A percentile compares a stretch with the other conserved stretches of the same genome.
Conservation (phyloP, 148 eudicot species). For the Cornus florida region DNA sequence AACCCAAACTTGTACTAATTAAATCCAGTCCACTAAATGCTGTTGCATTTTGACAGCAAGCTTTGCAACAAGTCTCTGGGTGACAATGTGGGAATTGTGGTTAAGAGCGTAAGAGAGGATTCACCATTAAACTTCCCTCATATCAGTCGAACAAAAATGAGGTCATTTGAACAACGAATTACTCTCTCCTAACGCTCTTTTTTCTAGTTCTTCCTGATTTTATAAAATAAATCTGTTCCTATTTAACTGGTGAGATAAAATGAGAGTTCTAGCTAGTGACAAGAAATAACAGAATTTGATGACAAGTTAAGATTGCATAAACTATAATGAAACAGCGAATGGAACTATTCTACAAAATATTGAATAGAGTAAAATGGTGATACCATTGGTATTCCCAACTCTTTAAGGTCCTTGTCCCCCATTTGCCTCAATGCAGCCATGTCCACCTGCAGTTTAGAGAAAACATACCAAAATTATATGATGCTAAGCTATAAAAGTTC, state of each 20-base stretch:
- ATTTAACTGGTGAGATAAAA: neutral
- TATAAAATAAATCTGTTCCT: neutral
- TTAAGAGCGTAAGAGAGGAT: no score
- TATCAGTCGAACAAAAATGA: neutral
- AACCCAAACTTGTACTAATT: neutral
- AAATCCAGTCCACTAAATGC: neutral
- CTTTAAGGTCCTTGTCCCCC: conserved; percentile 42
- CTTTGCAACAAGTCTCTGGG: neutral
- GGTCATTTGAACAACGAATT: neutral
- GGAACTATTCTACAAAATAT: neutral
- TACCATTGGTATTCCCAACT: conserved; percentile 46
- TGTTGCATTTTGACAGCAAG: neutral
- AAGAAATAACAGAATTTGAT: no score
- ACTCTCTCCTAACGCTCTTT: neutral
- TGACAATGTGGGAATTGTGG: neutral
- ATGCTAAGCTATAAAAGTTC: neutral
- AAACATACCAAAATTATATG: neutral
- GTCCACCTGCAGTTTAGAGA: conserved; percentile 30
- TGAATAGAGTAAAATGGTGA: neutral
- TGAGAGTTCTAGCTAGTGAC: no score
- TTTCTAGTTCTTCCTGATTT: neutral
- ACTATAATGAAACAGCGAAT: neutral
- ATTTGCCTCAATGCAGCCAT: conserved; percentile 38
- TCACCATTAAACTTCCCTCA: neutral
- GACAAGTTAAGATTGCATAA: no score